These are phyloP conservation scores for Nasturtium officinale DNA, from an alignment of 345 rosid species.

Conservation along the genomic window DNA sequence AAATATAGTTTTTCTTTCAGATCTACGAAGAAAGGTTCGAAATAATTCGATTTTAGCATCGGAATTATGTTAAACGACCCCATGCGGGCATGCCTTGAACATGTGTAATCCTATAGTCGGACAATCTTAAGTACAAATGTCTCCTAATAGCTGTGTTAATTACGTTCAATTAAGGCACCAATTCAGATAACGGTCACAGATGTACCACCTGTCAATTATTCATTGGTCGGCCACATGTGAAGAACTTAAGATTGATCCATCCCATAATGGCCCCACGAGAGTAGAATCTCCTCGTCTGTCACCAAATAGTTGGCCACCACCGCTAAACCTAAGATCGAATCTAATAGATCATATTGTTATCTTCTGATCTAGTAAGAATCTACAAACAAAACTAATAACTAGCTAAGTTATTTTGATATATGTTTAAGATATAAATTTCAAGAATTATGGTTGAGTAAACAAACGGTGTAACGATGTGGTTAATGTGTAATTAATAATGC, in stretches of 20 bases:
- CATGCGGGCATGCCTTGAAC: slow-evolving; percentile 42
- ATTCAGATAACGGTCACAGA: not conserved
- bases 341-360: not conserved
- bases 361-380: not conserved
- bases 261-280: slow-evolving; percentile 6
- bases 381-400: not conserved
- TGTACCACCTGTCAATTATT: not conserved
- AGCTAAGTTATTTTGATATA: not conserved
- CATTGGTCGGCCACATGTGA: slow-evolving; percentile 35
- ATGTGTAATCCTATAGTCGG: slow-evolving; percentile 40
- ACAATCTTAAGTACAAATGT: slow-evolving; percentile 28
- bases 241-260: slow-evolving; percentile 17
- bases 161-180: not conserved
- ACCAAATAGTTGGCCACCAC: slow-evolving; percentile 39
- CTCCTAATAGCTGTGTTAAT: slow-evolving; percentile 30
- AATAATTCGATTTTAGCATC: slow-evolving; percentile 33
- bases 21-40: slow-evolving; percentile 20
- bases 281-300: slow-evolving; percentile 16
- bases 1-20: not conserved
- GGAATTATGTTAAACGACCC: slow-evolving; percentile 33
- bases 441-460: not conserved
- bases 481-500: not conserved
- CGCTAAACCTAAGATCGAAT: not conserved
- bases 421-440: not conserved
- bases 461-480: not conserved